Evolutionary conservation across 2,329 filamentous ascomycete genomes (phyloP).

Genomic region (Curvularia eragrostidis): DNA sequence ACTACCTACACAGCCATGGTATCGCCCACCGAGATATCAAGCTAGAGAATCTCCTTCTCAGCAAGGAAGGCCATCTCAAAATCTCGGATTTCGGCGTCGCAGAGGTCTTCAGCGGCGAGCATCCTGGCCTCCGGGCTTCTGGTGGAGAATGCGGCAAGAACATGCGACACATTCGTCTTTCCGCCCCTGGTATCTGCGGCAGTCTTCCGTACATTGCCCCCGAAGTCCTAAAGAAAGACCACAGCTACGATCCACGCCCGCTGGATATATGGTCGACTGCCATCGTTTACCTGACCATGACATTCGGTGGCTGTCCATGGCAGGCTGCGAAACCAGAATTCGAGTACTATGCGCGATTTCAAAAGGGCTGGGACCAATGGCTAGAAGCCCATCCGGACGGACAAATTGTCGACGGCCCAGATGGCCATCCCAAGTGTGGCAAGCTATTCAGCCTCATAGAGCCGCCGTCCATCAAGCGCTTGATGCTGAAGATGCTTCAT

Average conservation of each 20-base stretch:
- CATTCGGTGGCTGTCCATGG: conserved; percentile 77
- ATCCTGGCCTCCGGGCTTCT: conserved; percentile 77
- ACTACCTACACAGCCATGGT: conserved; percentile 81
- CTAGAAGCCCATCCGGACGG: conserved; percentile 62
- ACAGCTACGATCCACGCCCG: conserved; percentile 74
- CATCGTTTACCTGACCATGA: conserved; percentile 80
- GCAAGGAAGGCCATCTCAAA: conserved; percentile 80
- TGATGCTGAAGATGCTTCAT: conserved; percentile 83
- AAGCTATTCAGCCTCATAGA: conserved; percentile 73
- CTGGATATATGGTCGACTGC: conserved; percentile 88
- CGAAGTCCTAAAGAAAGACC: conserved; percentile 75
- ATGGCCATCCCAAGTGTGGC: conserved; percentile 69
- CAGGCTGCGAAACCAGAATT: conserved; percentile 65
- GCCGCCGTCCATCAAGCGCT: conserved; percentile 67
- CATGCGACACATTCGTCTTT: conserved; percentile 74
- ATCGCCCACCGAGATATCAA: conserved; percentile 93
- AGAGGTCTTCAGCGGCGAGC: conserved; percentile 81
- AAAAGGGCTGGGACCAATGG: conserved; percentile 73
- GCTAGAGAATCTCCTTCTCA: conserved; percentile 83
- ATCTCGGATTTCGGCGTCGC: conserved; percentile 92
- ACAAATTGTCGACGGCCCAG: conserved; percentile 59
- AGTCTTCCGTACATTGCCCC: conserved; percentile 87
- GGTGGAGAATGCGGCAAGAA: conserved; percentile 75
- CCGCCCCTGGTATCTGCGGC: conserved; percentile 81
- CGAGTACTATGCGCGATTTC: conserved; percentile 68